These are phyloP conservation scores for Pseudovirgaria hyperparasitica DNA, from an alignment of 2,329 filamentous ascomycete species.

Conservation along the genomic window DNA sequence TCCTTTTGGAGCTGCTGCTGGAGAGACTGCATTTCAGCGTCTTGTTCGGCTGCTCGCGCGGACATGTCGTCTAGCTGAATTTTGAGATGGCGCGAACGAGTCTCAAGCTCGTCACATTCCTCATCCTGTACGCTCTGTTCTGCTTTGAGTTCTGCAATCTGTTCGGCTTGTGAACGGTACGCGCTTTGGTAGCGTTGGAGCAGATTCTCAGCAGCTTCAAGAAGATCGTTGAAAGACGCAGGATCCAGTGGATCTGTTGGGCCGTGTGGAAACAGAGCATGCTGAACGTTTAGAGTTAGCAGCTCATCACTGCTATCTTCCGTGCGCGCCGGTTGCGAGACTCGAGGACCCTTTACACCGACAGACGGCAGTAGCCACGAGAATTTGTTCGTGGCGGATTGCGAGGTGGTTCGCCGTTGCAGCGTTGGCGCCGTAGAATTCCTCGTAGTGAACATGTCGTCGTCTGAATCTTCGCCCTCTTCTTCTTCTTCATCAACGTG, in stretches of 20 bases:
- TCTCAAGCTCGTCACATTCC: conserved; percentile 48
- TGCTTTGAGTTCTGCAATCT: conserved; percentile 36
- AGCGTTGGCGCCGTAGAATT: conserved; percentile 19
- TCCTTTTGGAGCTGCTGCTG: conserved; percentile 22
- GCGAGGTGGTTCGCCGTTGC: conserved; percentile 10
- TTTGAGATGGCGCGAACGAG: conserved; percentile 44
- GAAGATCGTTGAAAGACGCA: conserved; percentile 43
- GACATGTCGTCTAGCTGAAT: conserved; percentile 49
- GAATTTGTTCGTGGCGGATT: conserved; percentile 17
- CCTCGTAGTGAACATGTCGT: conserved; percentile 21
- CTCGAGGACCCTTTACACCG: conserved; percentile 18
- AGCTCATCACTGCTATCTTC: conserved; percentile 34
- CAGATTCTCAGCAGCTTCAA: conserved; percentile 42
- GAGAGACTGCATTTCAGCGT: conserved; percentile 35
- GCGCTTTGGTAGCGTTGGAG: conserved; percentile 42
- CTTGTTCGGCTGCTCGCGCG: conserved; percentile 40
- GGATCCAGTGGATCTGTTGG: conserved; percentile 36
- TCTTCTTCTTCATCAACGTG: conserved; percentile 6
- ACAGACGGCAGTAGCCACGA: conserved; percentile 23
- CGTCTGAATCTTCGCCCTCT: conserved; percentile 10
- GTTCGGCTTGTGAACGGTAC: conserved; percentile 33
- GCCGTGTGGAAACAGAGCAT: conserved; percentile 41
- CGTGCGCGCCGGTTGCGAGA: conserved; percentile 16
- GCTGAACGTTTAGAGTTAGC: conserved; percentile 40
- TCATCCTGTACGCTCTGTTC: conserved; percentile 47